These are phyloP conservation scores for Pythium insidiosum DNA, from an alignment of 352 stramenopile species.

Conservation along the genomic window DNA sequence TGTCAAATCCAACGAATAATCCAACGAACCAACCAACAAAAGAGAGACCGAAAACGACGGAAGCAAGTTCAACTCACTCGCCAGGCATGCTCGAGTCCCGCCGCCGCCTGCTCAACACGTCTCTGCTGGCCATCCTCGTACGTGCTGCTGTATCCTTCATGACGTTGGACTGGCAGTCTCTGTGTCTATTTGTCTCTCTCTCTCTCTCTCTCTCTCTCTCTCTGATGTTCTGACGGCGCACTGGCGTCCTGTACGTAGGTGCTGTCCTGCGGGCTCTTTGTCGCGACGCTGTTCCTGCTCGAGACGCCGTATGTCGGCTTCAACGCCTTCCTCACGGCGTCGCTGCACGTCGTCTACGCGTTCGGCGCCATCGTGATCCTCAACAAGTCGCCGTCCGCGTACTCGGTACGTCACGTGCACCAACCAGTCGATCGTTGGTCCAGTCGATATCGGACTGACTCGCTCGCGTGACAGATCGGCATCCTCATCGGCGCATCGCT, in stretches of 20 bases:
- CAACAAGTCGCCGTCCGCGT: constrained; percentile 76
- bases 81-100: constrained; percentile 43
- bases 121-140: constrained; percentile 61
- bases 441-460: too few relatives aligned
- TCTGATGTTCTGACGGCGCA: background rate
- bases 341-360: constrained; percentile 55
- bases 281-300: constrained; percentile 65
- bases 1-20: too few relatives aligned
- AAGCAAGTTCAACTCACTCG: too few relatives aligned
- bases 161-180: background rate
- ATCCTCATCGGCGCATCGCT: constrained; percentile 62
- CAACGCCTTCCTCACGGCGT: constrained; percentile 49
- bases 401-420: constrained; percentile 64
- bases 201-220: too few relatives aligned
- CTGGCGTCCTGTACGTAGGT: constrained; percentile 18
- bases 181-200: too few relatives aligned
- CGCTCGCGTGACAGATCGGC: constrained; percentile 73
- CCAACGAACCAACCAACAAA: too few relatives aligned
- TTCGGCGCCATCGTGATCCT: constrained; percentile 69
- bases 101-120: constrained; percentile 63
- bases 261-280: constrained; percentile 45
- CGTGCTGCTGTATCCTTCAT: constrained; percentile 8
- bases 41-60: too few relatives aligned
- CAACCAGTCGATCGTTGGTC: too few relatives aligned
- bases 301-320: constrained; percentile 66